Conservation (phyloP, 2,329 filamentous ascomycete species). For the Leptographium wingfieldii region DNA sequence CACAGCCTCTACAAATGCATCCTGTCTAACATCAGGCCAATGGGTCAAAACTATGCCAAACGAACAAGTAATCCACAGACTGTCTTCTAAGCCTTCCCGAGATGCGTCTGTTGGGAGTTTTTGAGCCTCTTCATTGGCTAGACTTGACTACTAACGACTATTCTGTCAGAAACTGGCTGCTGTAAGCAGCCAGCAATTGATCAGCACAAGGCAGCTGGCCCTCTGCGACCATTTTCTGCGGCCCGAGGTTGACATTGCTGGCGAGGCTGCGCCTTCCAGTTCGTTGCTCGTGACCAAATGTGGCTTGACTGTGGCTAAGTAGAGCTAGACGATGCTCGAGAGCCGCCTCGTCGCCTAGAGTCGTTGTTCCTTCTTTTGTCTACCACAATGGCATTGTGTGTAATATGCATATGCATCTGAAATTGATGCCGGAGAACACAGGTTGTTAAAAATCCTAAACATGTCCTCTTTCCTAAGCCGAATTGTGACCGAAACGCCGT, state of each 20-base stretch:
- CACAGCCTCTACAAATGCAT: too few relatives aligned
- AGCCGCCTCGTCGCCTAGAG: neutral
- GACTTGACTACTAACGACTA: too few relatives aligned
- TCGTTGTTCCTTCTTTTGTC: neutral
- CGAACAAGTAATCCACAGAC: too few relatives aligned
- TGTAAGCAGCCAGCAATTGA: too few relatives aligned
- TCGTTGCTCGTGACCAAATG: neutral
- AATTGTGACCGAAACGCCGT: neutral
- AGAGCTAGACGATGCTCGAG: neutral
- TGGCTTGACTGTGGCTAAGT: neutral
- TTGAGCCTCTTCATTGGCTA: too few relatives aligned
- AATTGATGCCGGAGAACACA: neutral
- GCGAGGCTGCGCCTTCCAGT: neutral
- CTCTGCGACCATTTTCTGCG: neutral
- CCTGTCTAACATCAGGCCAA: too few relatives aligned
- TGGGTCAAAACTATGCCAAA: too few relatives aligned
- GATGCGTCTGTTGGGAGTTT: too few relatives aligned
- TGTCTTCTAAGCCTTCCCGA: too few relatives aligned
- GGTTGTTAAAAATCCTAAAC: neutral
- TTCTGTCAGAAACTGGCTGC: too few relatives aligned
- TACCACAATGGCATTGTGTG: neutral
- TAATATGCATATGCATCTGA: neutral
- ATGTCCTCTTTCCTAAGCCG: neutral
- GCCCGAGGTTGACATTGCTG: neutral
- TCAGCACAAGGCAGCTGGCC: too few relatives aligned